Evolutionary conservation across 2,329 filamentous ascomycete species (phyloP), one percentile per base, ranked within the genome.

Genomic region (Apiospora koreana): DNA sequence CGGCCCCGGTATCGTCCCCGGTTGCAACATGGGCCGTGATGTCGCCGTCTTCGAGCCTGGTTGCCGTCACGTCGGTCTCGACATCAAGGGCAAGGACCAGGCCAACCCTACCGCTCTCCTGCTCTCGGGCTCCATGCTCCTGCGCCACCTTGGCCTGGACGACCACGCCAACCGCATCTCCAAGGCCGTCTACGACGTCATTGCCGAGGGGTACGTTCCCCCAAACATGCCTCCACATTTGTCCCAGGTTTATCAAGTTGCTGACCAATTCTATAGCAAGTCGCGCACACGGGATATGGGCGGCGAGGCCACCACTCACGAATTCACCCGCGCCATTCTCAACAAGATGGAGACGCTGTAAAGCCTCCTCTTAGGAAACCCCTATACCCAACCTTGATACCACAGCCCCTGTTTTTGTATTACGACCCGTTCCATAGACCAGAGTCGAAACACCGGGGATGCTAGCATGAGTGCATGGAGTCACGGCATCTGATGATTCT

Each of bases 81-180:
- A 99, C 83, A 99, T 99, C 87, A 95, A 98, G 91, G 96, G 96
- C 87, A 98, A 98, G 89, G 95, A 98, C 85, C 94, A 98, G 87
- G 96, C 96, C 75, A 99, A 99, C 89, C 96, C 96, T 69, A 98
- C 94, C 70, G 96, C 96, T 75, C 88, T 99, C 87, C 90, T 99
- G 76, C 92, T 99, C 74, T 97, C 94, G 71, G 94, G 94, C 75
- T 93, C 94, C 81, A 99, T 99, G 96, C 92, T 99, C 78, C 89
- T 99, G 82, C 93, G 96, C 81, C 96, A 99, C 86, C 89, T 99
- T 75, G 96, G 96, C 77, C 92, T 99, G 68, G 95, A 99, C 81
- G 94, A 98, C 83, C 96, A 99, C 83, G 96, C 96, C 79, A 98
- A 98, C 90, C 92, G 96, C 81, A 97, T 98, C 85, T 97, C 94